Base-by-base conservation (phyloP, 208 protist species). In the Crithidia acanthocephali region DNA sequence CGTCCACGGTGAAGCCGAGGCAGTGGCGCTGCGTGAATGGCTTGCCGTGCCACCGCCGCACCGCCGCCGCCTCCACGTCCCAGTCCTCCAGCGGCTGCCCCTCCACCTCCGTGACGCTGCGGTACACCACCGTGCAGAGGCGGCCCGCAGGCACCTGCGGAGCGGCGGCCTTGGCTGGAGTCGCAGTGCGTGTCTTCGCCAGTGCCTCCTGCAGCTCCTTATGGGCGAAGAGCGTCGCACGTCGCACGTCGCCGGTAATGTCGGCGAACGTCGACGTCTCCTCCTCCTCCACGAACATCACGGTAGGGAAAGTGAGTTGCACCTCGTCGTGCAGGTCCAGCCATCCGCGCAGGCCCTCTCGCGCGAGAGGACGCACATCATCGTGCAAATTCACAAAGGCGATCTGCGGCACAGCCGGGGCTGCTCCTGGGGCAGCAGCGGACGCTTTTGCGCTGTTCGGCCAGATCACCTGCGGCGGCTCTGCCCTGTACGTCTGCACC, bases 1-100 rank as follows among this genome's bases (percentile, higher is more conserved):
- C 91, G 57, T 94, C 79, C 11, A 90, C 78, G 9, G 87, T 92
- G 69, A 86, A 91, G 22, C 80, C 88, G 48, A 94, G 52, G 35
- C 83, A 87, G 71, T 91, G 88, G 11, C 81, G 81, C 57, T 86
- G 72, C 32, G 55, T 66, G 13, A 86, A 86, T 0, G 50, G 20
- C 45, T 69, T 76, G 27, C 87, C 82, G 22, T 74, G 33, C 56
- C 74, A 76, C 9, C 68, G 60, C 15, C 57, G 60, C 63, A 91
- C 16, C 16, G 68, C 72, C 18, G 73, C 22, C 11, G 63, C 78
- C 42, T 81, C 64, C 15, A 63, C 72, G 57, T 83, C 80, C 68
- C 81, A 84, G 9, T 85, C 58, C 33, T 89, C 77, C 23, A 91
- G 28, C 11, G 58, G 30, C 47, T 87, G 80, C 0, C 76, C 81